Evolutionary conservation across 306 rosid genomes (phyloP), one percentile per base, ranked within the genome.

Genomic region (Bauhinia variegata): DNA sequence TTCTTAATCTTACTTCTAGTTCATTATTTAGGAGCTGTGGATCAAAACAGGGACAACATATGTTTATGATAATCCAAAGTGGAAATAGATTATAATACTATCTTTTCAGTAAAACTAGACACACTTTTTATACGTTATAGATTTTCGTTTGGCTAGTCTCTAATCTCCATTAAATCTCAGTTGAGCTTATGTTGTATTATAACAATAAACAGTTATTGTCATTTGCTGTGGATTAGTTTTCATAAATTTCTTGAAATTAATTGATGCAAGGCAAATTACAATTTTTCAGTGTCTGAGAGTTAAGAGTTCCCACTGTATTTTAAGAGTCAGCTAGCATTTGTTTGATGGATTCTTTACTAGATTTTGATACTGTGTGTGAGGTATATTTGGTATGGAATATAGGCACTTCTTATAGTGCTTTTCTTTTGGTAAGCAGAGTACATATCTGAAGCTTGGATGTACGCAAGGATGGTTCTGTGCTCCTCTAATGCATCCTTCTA

Each of bases 391-490:
- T 33, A 13, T 28, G 23, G 12, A 54, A n/a, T 54, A 11, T 14
- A 47, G 10, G 1, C 54, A 39, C 59, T 60, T 4, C 67, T 67
- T 52, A 46, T 37, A 7, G 5, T 75, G 59, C 30, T 56, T 63
- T 59, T 67, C 38, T 69, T 28, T 70, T 68, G 73, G 47, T 56
- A 55, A 56, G 55, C 88, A 92, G 98, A 82, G 85, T 70, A 63
- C 86, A 46, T 92, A 89, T 63, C 69, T 89, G 78, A 92, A 87
- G 88, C 89, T 82, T 78, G 98, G 87, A 56, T 89, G 86, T 67
- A 84, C 77, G 63, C 98, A 92, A 82, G 98, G 98, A 70, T 92
- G 89, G 91, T 89, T 92, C 80, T 66, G 75, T 60, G 57, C 91
- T 59, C 75, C 96, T 59, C 65, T 83, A 47, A 46, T 65, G 67